Base-by-base conservation (phyloP, 306 rosid genomes). In the Arachis stenosperma region DNA sequence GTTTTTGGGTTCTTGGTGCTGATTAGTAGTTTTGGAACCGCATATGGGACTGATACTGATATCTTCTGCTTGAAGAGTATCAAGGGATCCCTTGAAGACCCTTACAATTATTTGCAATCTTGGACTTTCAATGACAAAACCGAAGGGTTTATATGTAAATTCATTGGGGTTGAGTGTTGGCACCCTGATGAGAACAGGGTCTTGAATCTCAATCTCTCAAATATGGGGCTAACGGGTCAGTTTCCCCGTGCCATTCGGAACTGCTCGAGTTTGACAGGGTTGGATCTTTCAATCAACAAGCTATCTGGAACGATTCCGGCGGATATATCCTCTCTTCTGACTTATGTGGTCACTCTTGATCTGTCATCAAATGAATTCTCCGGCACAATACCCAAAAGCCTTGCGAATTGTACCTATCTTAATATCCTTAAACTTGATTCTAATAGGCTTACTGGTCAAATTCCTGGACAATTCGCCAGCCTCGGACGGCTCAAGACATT, bases 151-250 rank as follows among this genome's bases (percentile, higher is more conserved):
- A 88, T 88, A 42, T 90, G 98, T 69, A 83, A 57, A 75, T 92
- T 93, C 73, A 65, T 30, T 9, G 98, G 98, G 58, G 74, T 93
- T 6, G 86, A 90, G 48, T 93, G 98, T 81, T 93, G 98, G 98
- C 96, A 93, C 81, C 92, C 93, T 68, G 88, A 86, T 58, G 98
- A 93, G 83, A 87, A 86, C 73, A 86, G 41, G 71, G 97, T 93
- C 46, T 62, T 90, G 44, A 93, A 88, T 59, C 84, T 93, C 50
- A 74, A 55, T 53, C 81, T 93, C 61, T 78, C 89, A 0, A 88
- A 83, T 67, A 83, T 84, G 89, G 97, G 97, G 57, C 97, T 93
- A 51, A 84, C 77, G 78, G 98, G 97, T 27, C 73, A 54, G 47
- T 90, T 93, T 81, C 98, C 97, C 15, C 48, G 4, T 0, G 85